phyloP scores from a whole-genome alignment of 2,329 filamentous ascomycete genomes.

The Penicillium sp. region DNA sequence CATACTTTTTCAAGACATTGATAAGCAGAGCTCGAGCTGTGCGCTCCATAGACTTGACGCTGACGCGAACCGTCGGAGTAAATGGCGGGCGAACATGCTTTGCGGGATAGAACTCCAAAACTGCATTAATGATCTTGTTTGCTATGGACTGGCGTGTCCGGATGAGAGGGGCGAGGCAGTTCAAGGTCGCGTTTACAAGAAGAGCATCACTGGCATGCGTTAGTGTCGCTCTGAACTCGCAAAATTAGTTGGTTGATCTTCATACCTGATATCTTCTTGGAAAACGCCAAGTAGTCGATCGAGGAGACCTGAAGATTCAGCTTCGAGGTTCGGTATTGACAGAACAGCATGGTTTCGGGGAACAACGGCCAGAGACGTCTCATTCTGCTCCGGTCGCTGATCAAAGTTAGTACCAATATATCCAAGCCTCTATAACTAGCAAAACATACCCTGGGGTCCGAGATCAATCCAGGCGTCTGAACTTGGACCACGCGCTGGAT shows the following conservation, averaged over 20 bases:
- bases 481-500: conserved; percentile 88
- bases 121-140: conserved; percentile 78
- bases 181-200: conserved; percentile 85
- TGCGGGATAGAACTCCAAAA: conserved; percentile 89
- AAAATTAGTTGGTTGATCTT: not conserved
- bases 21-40: conserved; percentile 81
- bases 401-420: conserved; percentile 11
- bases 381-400: conserved; percentile 69
- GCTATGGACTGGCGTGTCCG: conserved; percentile 76
- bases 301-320: conserved; percentile 84
- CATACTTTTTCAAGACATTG: conserved; percentile 75
- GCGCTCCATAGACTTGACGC: conserved; percentile 91
- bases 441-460: conserved; percentile 73
- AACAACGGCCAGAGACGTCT: conserved; percentile 83
- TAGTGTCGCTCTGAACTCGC: conserved; percentile 1
- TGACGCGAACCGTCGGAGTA: conserved; percentile 74
- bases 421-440: not conserved
- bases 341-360: conserved; percentile 79
- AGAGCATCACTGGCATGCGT: conserved; percentile 68
- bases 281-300: conserved; percentile 83
- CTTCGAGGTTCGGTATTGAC: conserved; percentile 77
- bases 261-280: conserved; percentile 78
- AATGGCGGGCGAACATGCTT: conserved; percentile 74
- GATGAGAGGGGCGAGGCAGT: conserved; percentile 78
- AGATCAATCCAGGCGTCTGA: conserved; percentile 78